Evolutionary conservation across 257 asterid genomes (phyloP), one percentile per base, ranked within the genome.

Genomic region (Voacanga thouarsii): DNA sequence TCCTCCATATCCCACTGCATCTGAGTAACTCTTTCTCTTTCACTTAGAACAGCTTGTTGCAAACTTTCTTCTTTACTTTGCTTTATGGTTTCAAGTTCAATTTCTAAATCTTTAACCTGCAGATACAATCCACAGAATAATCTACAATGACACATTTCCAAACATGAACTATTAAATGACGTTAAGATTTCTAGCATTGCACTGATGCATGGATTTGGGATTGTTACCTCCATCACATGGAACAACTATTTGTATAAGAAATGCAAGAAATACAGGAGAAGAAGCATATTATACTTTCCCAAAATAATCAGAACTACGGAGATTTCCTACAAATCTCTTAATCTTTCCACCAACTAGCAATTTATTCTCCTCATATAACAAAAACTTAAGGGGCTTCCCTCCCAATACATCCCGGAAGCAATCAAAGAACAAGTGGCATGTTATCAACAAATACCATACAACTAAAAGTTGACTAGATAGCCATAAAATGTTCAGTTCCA

Each of bases 1-100:
- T 90, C 97, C 79, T 90, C 92, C 85, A 86, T 86, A 82, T 90
- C 96, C 92, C 96, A 88, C 75, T 88, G 94, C 82, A 86, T 79
- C 79, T 92, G 88, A 65, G 85, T 86, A 85, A 79, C 79, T 43
- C 85, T 88, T 77, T 90, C 97, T 81, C 78, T 85, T 85, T 89
- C 96, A 68, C 68, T 43, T 23, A 61, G 41, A 76, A 87, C 77
- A 67, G 88, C 91, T 78, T 87, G 89, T 88, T 90, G 88, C 83
- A 89, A 49, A 77, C 84, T 90, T 82, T 86, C 96, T 85, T 89
- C 88, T 78, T 83, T 82, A 75, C 77, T 84, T 80, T 83, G 84
- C 81, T 82, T 85, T 72, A 82, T 82, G 67, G 89, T 82, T 75
- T 85, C 86, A 60, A 87, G 85, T 81, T 86, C 92, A 65, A 72